phyloP scores from a whole-genome alignment of 2,329 filamentous ascomycete genomes.

The Alternaria panax region DNA sequence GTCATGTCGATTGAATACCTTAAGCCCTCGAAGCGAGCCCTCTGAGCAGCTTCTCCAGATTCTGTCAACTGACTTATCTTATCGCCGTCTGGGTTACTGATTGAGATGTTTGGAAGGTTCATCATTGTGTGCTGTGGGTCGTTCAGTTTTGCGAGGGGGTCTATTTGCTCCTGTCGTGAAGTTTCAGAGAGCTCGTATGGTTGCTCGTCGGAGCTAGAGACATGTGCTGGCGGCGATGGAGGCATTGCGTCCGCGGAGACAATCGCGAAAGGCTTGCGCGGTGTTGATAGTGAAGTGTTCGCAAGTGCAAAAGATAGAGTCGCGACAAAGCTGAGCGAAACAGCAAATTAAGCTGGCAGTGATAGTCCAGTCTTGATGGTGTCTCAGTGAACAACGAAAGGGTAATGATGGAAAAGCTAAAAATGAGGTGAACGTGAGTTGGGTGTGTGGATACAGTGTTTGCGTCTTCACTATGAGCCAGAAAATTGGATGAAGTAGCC shows the following conservation, averaged over 20 bases:
- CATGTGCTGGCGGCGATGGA: background rate
- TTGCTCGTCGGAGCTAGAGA: background rate
- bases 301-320: background rate
- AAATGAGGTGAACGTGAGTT: slow-evolving; percentile 10
- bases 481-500: background rate
- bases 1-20: background rate
- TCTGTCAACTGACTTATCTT: background rate
- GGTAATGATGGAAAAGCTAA: slow-evolving; percentile 2
- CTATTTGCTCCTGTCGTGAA: background rate
- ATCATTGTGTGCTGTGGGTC: background rate
- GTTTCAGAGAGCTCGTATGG: background rate
- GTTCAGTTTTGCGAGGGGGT: background rate
- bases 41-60: background rate
- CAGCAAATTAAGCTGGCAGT: background rate
- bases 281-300: background rate
- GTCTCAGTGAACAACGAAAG: background rate
- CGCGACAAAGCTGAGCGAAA: background rate
- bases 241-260: background rate
- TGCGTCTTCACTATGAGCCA: slow-evolving; percentile 9
- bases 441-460: slow-evolving; percentile 8
- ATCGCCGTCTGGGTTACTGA: background rate
- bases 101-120: slow-evolving; percentile 1
- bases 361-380: background rate
- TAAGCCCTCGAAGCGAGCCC: background rate
- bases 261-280: background rate